A percentile compares a stretch with the other conserved stretches of the same genome.
These are phyloP conservation scores for Thermochaetoides thermophila DNA, from an alignment of 495 filamentous ascomycete genomes.

Conservation along the genomic window DNA sequence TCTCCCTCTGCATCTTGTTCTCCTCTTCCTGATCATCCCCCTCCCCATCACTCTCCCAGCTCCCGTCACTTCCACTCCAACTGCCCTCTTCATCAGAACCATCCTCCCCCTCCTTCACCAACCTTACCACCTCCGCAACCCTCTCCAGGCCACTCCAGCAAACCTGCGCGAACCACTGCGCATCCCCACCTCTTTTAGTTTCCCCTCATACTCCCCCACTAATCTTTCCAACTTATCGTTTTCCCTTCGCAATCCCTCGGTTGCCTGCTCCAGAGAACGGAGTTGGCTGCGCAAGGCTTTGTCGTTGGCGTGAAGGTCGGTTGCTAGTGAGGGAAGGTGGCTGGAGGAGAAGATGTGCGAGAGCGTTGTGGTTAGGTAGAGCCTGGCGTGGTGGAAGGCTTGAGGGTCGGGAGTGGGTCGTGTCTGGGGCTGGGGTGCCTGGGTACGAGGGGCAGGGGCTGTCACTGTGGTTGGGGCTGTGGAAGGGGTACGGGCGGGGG, in stretches of 20 bases:
- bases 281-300: constrained; percentile 57
- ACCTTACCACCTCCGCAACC: constrained; percentile 5
- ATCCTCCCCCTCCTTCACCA: constrained; percentile 3
- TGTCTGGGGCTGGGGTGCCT: too few species aligned
- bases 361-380: constrained; percentile 65
- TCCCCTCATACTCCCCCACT: constrained; percentile 46
- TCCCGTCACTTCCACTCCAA: not conserved
- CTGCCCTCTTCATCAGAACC: not conserved
- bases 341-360: constrained; percentile 59
- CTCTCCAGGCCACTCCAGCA: constrained; percentile 20
- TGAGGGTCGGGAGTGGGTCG: too few species aligned
- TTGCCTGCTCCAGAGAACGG: constrained; percentile 47
- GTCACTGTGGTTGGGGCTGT: too few species aligned
- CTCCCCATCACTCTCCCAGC: not conserved
- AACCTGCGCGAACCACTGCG: constrained; percentile 18
- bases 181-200: constrained; percentile 11
- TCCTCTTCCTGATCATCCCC: not conserved
- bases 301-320: constrained; percentile 61
- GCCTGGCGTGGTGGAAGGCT: too few species aligned
- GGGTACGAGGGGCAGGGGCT: too few species aligned
- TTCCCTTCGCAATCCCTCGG: constrained; percentile 51
- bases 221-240: constrained; percentile 69
- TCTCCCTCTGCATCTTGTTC: not conserved
- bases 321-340: constrained; percentile 56
- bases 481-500: too few species aligned